phyloP scores from a whole-genome alignment of 2,329 filamentous ascomycete species.

The Monosporascus cannonballus region DNA sequence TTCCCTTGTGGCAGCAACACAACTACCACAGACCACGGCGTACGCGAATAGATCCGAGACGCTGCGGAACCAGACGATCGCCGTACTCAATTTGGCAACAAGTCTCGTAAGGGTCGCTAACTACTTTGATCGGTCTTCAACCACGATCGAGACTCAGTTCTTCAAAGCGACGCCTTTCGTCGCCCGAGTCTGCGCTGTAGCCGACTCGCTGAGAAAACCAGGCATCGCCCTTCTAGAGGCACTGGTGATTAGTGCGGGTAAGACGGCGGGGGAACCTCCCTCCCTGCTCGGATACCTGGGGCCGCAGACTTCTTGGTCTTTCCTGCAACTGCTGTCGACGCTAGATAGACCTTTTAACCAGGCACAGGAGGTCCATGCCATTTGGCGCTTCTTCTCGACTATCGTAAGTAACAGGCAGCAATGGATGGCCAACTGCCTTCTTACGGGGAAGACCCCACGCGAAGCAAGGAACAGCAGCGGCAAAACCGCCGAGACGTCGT shows the following conservation, averaged over 20 bases:
- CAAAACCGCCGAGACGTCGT: constrained; percentile 42
- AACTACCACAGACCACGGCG: constrained; percentile 55
- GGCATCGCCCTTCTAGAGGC: constrained; percentile 66
- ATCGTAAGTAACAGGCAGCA: constrained; percentile 88
- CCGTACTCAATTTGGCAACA: constrained; percentile 60
- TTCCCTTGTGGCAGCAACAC: constrained; percentile 58
- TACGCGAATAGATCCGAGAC: constrained; percentile 49
- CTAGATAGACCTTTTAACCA: constrained; percentile 71
- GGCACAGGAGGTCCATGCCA: constrained; percentile 55
- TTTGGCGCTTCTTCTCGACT: constrained; percentile 82
- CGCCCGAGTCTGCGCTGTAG: constrained; percentile 67
- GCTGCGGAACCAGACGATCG: constrained; percentile 56
- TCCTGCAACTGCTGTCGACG: constrained; percentile 70
- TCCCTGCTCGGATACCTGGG: constrained; percentile 90
- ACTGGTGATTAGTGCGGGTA: constrained; percentile 64
- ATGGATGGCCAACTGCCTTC: constrained; percentile 89
- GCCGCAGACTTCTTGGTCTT: constrained; percentile 73
- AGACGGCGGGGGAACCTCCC: constrained; percentile 68
- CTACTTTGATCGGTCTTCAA: constrained; percentile 55
- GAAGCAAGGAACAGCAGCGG: constrained; percentile 58
- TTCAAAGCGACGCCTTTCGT: constrained; percentile 76
- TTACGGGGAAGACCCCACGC: constrained; percentile 81
- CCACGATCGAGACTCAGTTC: constrained; percentile 67
- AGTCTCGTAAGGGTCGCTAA: constrained; percentile 66
- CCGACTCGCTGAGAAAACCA: constrained; percentile 58